Base-by-base conservation (phyloP, 1,284 basidiomycete genomes). In the Ustilago xerochloae region DNA sequence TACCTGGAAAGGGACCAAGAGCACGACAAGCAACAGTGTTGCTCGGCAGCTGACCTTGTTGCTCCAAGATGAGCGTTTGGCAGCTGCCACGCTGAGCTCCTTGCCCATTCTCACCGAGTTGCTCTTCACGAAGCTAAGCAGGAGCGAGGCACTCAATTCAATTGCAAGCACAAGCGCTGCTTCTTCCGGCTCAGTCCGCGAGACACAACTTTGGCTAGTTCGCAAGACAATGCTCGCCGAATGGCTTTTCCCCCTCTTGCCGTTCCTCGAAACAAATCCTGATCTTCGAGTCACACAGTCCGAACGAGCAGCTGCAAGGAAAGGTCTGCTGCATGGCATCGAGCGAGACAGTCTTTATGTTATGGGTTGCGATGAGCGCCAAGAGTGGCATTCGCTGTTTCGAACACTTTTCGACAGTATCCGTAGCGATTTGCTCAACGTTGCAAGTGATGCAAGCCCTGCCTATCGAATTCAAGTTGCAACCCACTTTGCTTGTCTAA, bases 311-410 rank as follows among this genome's bases (percentile, higher is more conserved):
- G 48, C 53, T 24, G 57, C 67, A 5, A 55, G 70, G 20, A 49
- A 38, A 47, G 60, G 53, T n/a, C 28, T 79, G 8, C 58, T 76
- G 0, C 32, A 39, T 5, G 45, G 51, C 20, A 69, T 79, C 39
- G 73, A 73, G 32, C 47, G 32, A n/a, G 30, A 73, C 43, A 39
- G 49, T 39, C 60, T 73, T 2, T 67, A 63, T 46, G 24, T 60
- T 20, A 41, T 58, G 20, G 60, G 64, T 22, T 66, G 55, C 43
- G 60, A 67, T 33, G 64, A 73, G 32, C 48, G 33, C 10, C 50
- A 75, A 16, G 59, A 66, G 9, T 80, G 78, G 78, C 38, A 45
- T 24, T 62, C 63, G 15, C 33, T 75, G 5, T 69, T 77, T 53
- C 36, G 28, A 49, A 30, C 52, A 1, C 46, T 66, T 16, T 75